Evolutionary conservation across 2,329 filamentous ascomycete genomes (phyloP), one percentile per base, ranked within the genome.

Genomic region (Phoma herbarum): DNA sequence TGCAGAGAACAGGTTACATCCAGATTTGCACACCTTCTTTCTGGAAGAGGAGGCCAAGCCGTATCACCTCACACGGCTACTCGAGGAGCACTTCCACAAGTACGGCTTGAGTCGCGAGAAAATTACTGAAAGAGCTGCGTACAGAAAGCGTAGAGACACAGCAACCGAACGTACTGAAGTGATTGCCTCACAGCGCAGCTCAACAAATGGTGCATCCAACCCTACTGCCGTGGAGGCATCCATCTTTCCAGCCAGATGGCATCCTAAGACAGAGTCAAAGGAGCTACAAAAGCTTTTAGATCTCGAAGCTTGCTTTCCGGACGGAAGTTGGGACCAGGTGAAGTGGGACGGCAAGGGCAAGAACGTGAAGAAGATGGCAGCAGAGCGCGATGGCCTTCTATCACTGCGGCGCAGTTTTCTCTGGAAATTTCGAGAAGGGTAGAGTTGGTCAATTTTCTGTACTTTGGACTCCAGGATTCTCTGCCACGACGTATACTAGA

Each of bases 171-270:
- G 23, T 10, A 20, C 9, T 3, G 20, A 26, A 7, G 3, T 11
- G 3, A 18, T 18, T 6, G 31, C 4, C 9, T 39, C 37, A 7
- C 37, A 18, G 2, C 4, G 5, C 4, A 39, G 3, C 44, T 31
- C 29, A 2, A 4, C 18, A 7, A 33, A 11, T 10, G n/a, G 10
- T 18, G 26, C 28, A 12, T 12, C 18, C 9, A 23, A 10, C 1
- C 20, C 45, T 31, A 4, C 6, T n/a, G 14, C 16, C 23, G 14
- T 3, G 2, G 25, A 16, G 8, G 5, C 12, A 7, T 18, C 44
- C 10, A 47, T 47, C 20, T 35, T 47, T 28, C 43, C 43, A 22
- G 18, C 43, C 22, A 33, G n/a, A 29, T 47, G 44, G 44, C 44
- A 23, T 6, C n/a, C 20, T 0, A 12, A 6, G 7, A 11, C 18